Conservation (phyloP, 495 filamentous ascomycete genomes). For the Penicillium macrosclerotiorum region DNA sequence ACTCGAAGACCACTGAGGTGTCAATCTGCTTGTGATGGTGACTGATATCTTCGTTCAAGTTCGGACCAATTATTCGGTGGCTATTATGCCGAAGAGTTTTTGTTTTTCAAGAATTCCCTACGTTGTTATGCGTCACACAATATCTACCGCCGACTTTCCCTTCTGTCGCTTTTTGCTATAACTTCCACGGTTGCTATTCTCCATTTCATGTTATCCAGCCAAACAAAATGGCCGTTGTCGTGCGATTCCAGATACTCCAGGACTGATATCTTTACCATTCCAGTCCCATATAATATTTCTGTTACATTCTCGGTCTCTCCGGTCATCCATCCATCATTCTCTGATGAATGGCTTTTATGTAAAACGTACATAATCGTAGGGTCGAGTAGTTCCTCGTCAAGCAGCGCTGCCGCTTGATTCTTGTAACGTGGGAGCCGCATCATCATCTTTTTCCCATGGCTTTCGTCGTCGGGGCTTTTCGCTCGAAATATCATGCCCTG, state of each 20-base stretch:
- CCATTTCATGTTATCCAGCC: slow-evolving; percentile 6
- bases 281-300: neutral
- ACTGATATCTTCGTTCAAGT: slow-evolving; percentile 19
- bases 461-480: slow-evolving; percentile 59
- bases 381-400: neutral
- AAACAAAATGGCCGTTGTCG: neutral
- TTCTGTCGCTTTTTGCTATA: slow-evolving; percentile 9
- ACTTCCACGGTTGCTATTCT: slow-evolving; percentile 9
- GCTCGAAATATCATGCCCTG: slow-evolving; percentile 57
- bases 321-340: too few relatives aligned
- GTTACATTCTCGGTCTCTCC: neutral
- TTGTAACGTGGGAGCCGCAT: slow-evolving; percentile 3
- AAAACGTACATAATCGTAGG: neutral
- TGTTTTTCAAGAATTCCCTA: slow-evolving; percentile 11
- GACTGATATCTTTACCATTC: slow-evolving; percentile 6
- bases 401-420: slow-evolving; percentile 6
- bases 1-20: slow-evolving; percentile 3
- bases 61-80: slow-evolving; percentile 19
- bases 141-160: slow-evolving; percentile 5
- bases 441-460: slow-evolving; percentile 69
- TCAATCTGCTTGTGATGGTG: slow-evolving; percentile 23
- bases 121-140: slow-evolving; percentile 8
- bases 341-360: neutral
- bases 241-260: slow-evolving; percentile 4
- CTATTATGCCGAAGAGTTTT: slow-evolving; percentile 21